phyloP scores from a whole-genome alignment of 441 rosid species.

The Aleurites moluccanus region DNA sequence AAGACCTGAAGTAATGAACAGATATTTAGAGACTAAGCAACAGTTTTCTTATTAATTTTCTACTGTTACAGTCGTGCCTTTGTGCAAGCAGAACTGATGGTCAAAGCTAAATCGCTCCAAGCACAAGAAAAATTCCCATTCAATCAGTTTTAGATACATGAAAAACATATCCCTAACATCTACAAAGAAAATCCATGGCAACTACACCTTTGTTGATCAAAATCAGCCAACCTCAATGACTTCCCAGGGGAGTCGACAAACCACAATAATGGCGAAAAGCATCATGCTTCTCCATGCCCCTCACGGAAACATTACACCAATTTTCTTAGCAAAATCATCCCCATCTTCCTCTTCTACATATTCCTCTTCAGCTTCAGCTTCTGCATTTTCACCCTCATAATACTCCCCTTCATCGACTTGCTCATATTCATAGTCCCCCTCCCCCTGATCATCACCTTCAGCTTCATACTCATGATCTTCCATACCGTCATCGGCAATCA shows the following conservation, averaged over 20 bases:
- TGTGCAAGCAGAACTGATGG: conserved; percentile 9
- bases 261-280: not conserved
- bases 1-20: not conserved
- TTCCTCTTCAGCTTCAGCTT: conserved; percentile 47
- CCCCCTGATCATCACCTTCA: conserved; percentile 52
- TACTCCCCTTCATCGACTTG: conserved; percentile 68
- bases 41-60: conserved; percentile 22
- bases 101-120: conserved; percentile 24
- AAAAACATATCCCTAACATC: conserved; percentile 30
- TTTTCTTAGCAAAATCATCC: conserved; percentile 54
- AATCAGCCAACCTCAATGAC: conserved; percentile 19
- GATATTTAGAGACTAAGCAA: not conserved
- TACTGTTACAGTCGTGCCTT: conserved; percentile 11
- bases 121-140: conserved; percentile 36
- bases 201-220: conserved; percentile 22
- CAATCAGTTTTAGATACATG: conserved; percentile 37
- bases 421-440: conserved; percentile 58
- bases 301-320: conserved; percentile 50
- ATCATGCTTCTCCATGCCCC: not conserved
- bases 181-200: conserved; percentile 29
- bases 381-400: conserved; percentile 44
- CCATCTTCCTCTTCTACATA: conserved; percentile 51
- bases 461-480: conserved; percentile 53
- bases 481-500: conserved; percentile 46
- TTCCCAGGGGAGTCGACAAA: conserved; percentile 13